Evolutionary conservation across 2,329 filamentous ascomycete genomes (phyloP).

Genomic region (Talaromyces sp.): DNA sequence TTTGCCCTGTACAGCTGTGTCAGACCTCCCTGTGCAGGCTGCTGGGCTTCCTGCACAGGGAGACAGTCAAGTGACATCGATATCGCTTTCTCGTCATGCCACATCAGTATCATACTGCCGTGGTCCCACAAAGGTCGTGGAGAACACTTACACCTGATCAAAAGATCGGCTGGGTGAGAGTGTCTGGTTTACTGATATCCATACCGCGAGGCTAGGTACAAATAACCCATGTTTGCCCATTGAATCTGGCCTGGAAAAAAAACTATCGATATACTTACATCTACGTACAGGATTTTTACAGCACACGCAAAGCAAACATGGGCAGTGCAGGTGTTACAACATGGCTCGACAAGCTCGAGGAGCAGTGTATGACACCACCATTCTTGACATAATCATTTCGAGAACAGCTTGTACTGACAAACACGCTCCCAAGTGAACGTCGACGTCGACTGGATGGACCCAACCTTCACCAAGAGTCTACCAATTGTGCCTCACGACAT

Average conservation of each 20-base stretch:
- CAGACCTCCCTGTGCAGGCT: not conserved
- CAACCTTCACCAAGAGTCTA: slow-evolving; percentile 43
- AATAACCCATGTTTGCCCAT: not conserved
- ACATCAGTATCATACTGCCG: not conserved
- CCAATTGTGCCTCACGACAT: slow-evolving; percentile 44
- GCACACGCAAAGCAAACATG: not conserved
- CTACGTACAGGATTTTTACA: not conserved
- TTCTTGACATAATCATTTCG: not conserved
- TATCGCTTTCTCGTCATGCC: not conserved
- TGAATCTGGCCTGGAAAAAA: not conserved
- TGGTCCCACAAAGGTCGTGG: not conserved
- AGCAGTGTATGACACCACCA: not conserved
- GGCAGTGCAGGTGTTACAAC: not conserved
- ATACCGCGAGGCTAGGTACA: not conserved
- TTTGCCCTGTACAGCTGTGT: not conserved
- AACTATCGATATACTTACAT: not conserved
- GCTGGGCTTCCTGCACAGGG: not conserved
- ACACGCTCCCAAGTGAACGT: slow-evolving; percentile 37
- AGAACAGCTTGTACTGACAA: not conserved
- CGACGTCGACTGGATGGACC: slow-evolving; percentile 51
- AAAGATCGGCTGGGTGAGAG: not conserved
- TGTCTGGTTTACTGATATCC: not conserved
- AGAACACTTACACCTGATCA: not conserved
- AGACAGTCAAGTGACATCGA: not conserved
- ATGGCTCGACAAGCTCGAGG: not conserved